Evolutionary conservation across 306 rosid species (phyloP), one percentile per base, ranked within the genome.

Genomic region (Parietaria judaica): DNA sequence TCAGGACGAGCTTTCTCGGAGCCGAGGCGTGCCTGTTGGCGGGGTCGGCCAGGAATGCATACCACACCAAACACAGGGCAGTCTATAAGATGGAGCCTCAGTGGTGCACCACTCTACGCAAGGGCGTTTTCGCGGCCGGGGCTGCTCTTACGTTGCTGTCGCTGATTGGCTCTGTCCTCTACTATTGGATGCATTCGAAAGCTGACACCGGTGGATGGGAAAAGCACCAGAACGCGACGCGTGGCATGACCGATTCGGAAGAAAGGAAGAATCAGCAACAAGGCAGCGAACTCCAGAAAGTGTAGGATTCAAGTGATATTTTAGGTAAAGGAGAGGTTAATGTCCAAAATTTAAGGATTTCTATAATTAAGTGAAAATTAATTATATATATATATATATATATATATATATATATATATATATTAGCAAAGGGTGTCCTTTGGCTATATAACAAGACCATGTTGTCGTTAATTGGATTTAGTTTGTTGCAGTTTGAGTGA

Each of bases 171-270:
- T 82, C 99, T 52, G 58, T 74, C 60, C 63, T 82, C 39, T 92
- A 86, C 87, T 92, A 92, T 53, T 86, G 90, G 86, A 65, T 86
- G 3, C 99, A 92, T 70, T 70, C 88, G 16, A 92, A 69, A 77
- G 90, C 95, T 9, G 99, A 82, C 54, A 92, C 99, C 1, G 99
- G 99, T 14, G 95, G 95, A 51, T 92, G 99, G 99, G 74, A 77
- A 87, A 88, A 88, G 80, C 90, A 92, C 60, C 81, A 52, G 46
- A 79, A 92, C 16, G 99, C 88, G 56, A 95, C 90, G 35, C 14
- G 82, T 17, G 96, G 81, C 56, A 53, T 92, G 92, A 70, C 88
- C 15, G 11, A 35, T 63, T 66, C 84, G 38, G 60, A 61, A 16
- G 62, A 62, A 44, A 70, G 82, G 17, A 73, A 83, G 8, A 80